Evolutionary conservation across 768 basidiomycete species (phyloP).

Genomic region (Leccinum truebloodii): DNA sequence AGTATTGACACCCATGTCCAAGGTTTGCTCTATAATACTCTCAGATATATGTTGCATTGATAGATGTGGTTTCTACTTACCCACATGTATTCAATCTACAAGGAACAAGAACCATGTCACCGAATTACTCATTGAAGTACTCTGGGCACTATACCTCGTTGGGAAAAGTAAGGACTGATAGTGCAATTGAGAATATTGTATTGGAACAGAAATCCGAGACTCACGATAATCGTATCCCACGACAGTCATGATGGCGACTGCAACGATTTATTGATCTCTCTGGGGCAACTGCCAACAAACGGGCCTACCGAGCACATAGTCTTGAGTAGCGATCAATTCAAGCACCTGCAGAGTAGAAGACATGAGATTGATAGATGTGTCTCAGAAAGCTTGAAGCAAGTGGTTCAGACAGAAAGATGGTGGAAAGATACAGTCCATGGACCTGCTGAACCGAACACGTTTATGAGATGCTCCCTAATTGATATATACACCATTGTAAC

Average conservation of each 20-base stretch:
- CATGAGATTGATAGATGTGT: not conserved
- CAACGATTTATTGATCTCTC: not conserved
- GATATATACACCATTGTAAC: not conserved
- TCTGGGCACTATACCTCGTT: not conserved
- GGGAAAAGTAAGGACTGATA: not conserved
- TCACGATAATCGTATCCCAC: constrained; percentile 3
- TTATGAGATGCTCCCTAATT: not conserved
- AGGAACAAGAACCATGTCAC: not conserved
- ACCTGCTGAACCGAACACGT: not conserved
- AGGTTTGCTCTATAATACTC: not conserved
- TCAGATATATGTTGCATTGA: not conserved
- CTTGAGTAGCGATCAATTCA: not conserved
- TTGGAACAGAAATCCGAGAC: not conserved
- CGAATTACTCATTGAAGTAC: not conserved
- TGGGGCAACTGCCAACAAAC: not conserved
- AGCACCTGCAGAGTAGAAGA: not conserved
- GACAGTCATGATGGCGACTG: not conserved
- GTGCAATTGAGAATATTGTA: not conserved
- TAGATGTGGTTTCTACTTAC: not conserved
- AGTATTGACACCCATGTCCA: not conserved
- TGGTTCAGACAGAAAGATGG: not conserved
- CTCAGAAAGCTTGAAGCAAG: not conserved
- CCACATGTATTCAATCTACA: not conserved
- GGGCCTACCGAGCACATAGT: not conserved
- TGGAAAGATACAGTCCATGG: not conserved